Percentiles rank a stretch among this genome's conserved stretches.
Conservation (phyloP, 2,329 filamentous ascomycete genomes). For the Colletotrichum lini region DNA sequence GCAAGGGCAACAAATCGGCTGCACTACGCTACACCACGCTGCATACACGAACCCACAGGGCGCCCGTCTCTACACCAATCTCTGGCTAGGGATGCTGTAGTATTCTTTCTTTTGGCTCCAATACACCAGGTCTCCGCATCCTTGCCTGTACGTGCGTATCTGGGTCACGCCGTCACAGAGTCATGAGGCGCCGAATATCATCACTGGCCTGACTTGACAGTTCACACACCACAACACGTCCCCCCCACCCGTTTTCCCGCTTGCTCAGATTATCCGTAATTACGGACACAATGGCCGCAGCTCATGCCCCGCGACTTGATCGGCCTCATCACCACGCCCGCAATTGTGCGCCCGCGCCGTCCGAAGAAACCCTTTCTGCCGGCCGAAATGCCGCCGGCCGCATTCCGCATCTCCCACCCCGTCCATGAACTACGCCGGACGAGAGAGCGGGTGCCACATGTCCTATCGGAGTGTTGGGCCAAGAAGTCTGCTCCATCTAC, state of each 20-base stretch:
- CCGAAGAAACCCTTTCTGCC: slow-evolving; percentile 13
- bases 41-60: neutral
- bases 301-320: slow-evolving; percentile 17
- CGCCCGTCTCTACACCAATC: slow-evolving; percentile 1
- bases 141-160: neutral
- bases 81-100: neutral
- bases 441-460: neutral
- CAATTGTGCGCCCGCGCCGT: slow-evolving; percentile 34
- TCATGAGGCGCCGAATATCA: slow-evolving; percentile 6
- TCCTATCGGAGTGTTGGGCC: neutral
- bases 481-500: neutral
- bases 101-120: neutral
- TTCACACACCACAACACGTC: slow-evolving; percentile 4
- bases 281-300: neutral
- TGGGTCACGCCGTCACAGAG: neutral
- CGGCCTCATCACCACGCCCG: slow-evolving; percentile 34
- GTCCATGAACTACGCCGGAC: neutral
- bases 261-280: neutral
- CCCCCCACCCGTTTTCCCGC: slow-evolving; percentile 3
- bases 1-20: slow-evolving; percentile 19
- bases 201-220: slow-evolving; percentile 24
- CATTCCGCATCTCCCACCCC: slow-evolving; percentile 9
- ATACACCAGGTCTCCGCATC: neutral
- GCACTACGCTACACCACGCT: neutral
- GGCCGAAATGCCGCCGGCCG: slow-evolving; percentile 16